Conservation (phyloP, 768 basidiomycete species). For the Termitomyces sp. region DNA sequence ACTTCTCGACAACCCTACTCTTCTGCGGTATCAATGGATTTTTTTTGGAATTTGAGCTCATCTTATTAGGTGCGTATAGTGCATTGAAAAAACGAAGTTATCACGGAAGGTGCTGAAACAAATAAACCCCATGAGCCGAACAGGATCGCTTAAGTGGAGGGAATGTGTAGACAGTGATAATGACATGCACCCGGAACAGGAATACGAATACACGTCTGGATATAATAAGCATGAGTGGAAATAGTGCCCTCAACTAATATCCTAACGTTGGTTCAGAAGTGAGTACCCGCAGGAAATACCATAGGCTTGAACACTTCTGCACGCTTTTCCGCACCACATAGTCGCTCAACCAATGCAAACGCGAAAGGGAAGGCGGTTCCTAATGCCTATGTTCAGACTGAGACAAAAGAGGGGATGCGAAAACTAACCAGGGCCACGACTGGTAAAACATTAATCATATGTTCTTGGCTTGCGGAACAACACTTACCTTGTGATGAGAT, state of each 20-base stretch:
- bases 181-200: no score
- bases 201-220: neutral
- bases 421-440: slow-evolving; percentile 64
- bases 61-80: no score
- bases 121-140: neutral
- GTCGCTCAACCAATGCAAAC: slow-evolving; percentile 64
- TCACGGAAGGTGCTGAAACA: no score
- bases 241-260: no score
- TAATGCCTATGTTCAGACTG: slow-evolving; percentile 13
- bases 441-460: slow-evolving; percentile 17
- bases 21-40: no score
- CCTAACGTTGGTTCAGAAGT: slow-evolving; percentile 17
- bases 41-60: no score
- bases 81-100: no score
- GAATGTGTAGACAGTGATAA: no score
- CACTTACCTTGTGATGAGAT: slow-evolving; percentile 69
- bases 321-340: slow-evolving; percentile 59
- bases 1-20: no score
- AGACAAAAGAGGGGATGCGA: neutral
- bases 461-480: neutral
- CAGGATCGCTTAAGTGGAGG: neutral
- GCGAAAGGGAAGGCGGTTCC: slow-evolving; percentile 79
- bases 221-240: neutral
- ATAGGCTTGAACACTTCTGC: slow-evolving; percentile 60
- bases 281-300: slow-evolving; percentile 59